Conservation (phyloP, 106 monocot species). For the Platanthera zijinensis region DNA sequence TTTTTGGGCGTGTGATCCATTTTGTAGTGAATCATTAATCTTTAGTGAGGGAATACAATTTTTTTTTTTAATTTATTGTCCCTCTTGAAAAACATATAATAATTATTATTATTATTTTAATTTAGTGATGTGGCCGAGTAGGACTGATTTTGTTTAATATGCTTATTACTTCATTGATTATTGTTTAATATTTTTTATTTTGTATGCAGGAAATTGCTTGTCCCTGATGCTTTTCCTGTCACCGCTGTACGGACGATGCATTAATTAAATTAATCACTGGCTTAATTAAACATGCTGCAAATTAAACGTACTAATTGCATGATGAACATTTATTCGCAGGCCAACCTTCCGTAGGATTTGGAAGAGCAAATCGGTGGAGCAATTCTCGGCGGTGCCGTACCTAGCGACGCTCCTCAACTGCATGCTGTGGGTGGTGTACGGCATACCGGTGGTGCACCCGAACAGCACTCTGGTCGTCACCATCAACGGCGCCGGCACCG, state of each 20-base stretch:
- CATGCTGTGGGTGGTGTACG: constrained; percentile 17
- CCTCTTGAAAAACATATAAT: too few species aligned
- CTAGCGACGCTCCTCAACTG: constrained; percentile 20
- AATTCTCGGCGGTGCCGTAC: constrained; percentile 17
- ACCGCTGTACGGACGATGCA: constrained; percentile 8
- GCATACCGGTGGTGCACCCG: constrained; percentile 15
- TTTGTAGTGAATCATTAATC: too few species aligned
- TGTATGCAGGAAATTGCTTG: constrained; percentile 16
- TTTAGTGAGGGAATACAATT: too few species aligned
- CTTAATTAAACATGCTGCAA: too few species aligned
- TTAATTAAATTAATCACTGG: neutral
- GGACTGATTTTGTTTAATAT: neutral
- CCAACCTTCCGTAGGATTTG: constrained; percentile 17
- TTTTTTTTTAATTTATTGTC: too few species aligned
- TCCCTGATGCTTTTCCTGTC: constrained; percentile 19
- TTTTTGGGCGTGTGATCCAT: too few species aligned
- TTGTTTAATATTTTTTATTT: too few species aligned
- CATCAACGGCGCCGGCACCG: constrained; percentile 18
- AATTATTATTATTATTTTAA: neutral
- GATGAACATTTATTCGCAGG: neutral
- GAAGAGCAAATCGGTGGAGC: constrained; percentile 21
- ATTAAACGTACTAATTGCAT: too few species aligned
- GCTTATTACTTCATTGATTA: too few species aligned
- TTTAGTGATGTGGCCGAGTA: neutral
- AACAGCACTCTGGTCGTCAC: constrained; percentile 17